phyloP scores from a whole-genome alignment of 176 grass and related monocot species.

The Alloteropsis semialata region DNA sequence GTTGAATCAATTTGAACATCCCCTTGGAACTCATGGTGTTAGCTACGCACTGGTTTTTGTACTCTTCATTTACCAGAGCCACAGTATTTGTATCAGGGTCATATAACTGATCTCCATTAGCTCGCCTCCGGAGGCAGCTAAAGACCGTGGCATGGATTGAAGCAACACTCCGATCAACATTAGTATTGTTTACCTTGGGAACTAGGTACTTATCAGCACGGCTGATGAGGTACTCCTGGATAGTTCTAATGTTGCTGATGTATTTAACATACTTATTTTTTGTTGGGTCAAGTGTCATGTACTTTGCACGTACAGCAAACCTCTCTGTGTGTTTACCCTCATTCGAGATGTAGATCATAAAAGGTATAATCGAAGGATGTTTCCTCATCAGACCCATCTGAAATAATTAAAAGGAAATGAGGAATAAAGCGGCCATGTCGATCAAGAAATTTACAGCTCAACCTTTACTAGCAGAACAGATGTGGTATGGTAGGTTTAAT shows the following conservation, averaged over 20 bases:
- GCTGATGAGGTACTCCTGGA: constrained; percentile 89
- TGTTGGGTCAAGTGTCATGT: constrained; percentile 85
- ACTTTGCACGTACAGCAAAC: constrained; percentile 96
- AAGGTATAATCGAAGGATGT: constrained; percentile 90
- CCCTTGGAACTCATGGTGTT: constrained; percentile 88
- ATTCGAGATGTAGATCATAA: constrained; percentile 89
- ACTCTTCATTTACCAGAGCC: constrained; percentile 66
- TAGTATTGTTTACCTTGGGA: constrained; percentile 93
- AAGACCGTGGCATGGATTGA: constrained; percentile 91
- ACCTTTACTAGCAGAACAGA: neutral
- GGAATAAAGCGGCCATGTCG: neutral
- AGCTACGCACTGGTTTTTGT: constrained; percentile 68
- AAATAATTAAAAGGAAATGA: constrained; percentile 26
- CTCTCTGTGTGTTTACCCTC: constrained; percentile 88
- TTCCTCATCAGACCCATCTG: constrained; percentile 98
- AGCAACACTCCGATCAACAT: constrained; percentile 88
- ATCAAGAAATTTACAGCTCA: neutral
- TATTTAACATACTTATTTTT: constrained; percentile 95
- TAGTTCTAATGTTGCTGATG: constrained; percentile 83
- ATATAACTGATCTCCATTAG: constrained; percentile 56
- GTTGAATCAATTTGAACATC: constrained; percentile 91
- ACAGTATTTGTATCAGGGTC: constrained; percentile 68
- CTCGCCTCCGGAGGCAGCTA: constrained; percentile 66
- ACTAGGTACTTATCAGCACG: constrained; percentile 83
- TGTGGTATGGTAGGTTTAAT: neutral